These are phyloP conservation scores for Trypanosoma platydactyli DNA, from an alignment of 208 protist genomes.

Conservation along the genomic window DNA sequence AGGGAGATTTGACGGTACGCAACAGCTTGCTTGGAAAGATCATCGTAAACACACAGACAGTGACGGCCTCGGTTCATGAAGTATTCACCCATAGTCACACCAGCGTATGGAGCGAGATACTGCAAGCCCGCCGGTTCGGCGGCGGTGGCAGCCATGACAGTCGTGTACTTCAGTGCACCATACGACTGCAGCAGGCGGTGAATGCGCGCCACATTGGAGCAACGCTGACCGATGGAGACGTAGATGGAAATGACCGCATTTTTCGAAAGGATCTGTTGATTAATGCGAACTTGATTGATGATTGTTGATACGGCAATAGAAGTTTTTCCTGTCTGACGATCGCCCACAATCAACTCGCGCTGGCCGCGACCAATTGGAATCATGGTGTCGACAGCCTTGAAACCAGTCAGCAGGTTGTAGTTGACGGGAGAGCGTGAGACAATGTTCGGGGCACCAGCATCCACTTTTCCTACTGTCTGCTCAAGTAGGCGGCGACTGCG, in stretches of 20 bases:
- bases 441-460: slow-evolving; percentile 92
- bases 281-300: slow-evolving; percentile 92
- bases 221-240: slow-evolving; percentile 93
- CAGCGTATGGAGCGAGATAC: slow-evolving; percentile 92
- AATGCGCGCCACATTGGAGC: slow-evolving; percentile 93
- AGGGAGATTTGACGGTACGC: slow-evolving; percentile 95
- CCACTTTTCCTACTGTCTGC: slow-evolving; percentile 78
- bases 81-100: slow-evolving; percentile 91
- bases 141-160: slow-evolving; percentile 91
- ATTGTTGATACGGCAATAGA: slow-evolving; percentile 93
- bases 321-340: slow-evolving; percentile 94
- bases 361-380: slow-evolving; percentile 94
- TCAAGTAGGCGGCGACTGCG: slow-evolving; percentile 56
- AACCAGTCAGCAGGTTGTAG: slow-evolving; percentile 93
- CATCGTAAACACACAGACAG: slow-evolving; percentile 93
- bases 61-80: slow-evolving; percentile 93
- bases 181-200: slow-evolving; percentile 76
- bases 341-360: slow-evolving; percentile 94
- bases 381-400: slow-evolving; percentile 93
- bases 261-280: slow-evolving; percentile 85
- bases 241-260: slow-evolving; percentile 93
- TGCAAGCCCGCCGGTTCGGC: slow-evolving; percentile 90
- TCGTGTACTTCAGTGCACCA: slow-evolving; percentile 89
- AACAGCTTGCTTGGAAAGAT: slow-evolving; percentile 95
- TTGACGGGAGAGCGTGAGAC: slow-evolving; percentile 90